A percentile compares a stretch with the other conserved stretches of the same genome.
Evolutionary conservation across 352 stramenopile genomes (phyloP).

Genomic region (Nothophytophthora sp.): DNA sequence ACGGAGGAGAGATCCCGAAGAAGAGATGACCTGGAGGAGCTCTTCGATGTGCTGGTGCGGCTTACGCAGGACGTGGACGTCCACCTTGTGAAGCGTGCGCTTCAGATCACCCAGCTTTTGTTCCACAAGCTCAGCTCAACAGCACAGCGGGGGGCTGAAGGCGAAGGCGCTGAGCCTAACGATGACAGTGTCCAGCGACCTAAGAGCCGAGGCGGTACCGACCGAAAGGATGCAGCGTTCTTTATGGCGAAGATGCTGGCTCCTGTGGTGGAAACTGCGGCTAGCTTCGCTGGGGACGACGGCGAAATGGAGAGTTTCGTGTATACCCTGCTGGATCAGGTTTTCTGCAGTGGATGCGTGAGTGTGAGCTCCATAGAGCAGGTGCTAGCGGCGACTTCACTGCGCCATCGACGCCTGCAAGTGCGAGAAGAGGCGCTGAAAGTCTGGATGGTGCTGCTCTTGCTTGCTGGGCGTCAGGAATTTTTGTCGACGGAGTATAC

Average conservation of each 20-base stretch:
- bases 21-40: constrained; percentile 25
- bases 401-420: constrained; percentile 56
- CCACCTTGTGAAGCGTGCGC: constrained; percentile 63
- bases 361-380: constrained; percentile 21
- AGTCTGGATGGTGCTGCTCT: constrained; percentile 56
- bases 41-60: constrained; percentile 48
- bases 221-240: constrained; percentile 8
- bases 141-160: constrained; percentile 3
- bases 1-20: constrained; percentile 3
- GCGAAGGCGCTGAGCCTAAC: not conserved
- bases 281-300: constrained; percentile 56
- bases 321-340: constrained; percentile 29
- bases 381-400: constrained; percentile 25
- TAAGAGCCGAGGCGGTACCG: not conserved
- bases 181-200: not conserved
- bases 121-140: constrained; percentile 46
- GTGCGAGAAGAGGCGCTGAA: constrained; percentile 63
- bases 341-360: constrained; percentile 34
- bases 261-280: constrained; percentile 52
- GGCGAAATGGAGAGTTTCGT: constrained; percentile 41
- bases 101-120: constrained; percentile 58
- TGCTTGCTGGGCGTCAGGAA: constrained; percentile 27
- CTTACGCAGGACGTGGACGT: constrained; percentile 70
- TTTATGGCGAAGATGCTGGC: constrained; percentile 49
- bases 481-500: constrained; percentile 17